Evolutionary conservation across 2,329 filamentous ascomycete species (phyloP), one percentile per base, ranked within the genome.

Genomic region (Arthrobotrys entomopaga): DNA sequence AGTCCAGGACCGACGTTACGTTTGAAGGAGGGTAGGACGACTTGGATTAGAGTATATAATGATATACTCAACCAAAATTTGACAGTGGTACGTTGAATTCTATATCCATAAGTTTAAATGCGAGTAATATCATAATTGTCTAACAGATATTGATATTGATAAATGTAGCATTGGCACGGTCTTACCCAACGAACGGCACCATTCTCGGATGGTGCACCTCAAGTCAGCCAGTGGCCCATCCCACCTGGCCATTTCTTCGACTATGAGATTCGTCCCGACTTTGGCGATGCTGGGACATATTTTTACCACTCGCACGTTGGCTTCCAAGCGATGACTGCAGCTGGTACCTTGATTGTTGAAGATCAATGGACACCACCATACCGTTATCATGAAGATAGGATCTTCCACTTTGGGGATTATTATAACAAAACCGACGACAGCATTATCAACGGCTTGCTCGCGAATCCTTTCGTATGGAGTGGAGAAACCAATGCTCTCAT

Each of bases 91-190:
- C 76, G 80, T 61, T 19, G n/a, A n/a, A n/a, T n/a, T 29, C 16
- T 13, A 22, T n/a, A 6, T 15, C 15, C 2, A 4, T 10, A 50
- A 50, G 3, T 6, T 15, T 22, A 1, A 13, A 24, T 15, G n/a
- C 42, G 10, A 46, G 13, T 15, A 15, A 6, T 13, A 1, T 29
- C 34, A 48, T 78, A 3, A 78, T 77, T 53, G 15, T 20, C 22
- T 16, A n/a, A 63, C 5, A 20, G 42, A 20, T 15, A 46, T 19
- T 69, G 5, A 4, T 38, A 48, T 48, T 20, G n/a, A n/a, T n/a
- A n/a, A n/a, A n/a, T n/a, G 46, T 59, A 89, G 86, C 88, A 90
- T 78, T 90, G 88, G 88, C 88, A 90, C 80, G 89, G 89, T 11
- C 82, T 91, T 7, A 85, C 84, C 15, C 86, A 87, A 79, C 82